phyloP scores from a whole-genome alignment of 805 yeast genomes.

The Saccharomycopsis sp. region DNA sequence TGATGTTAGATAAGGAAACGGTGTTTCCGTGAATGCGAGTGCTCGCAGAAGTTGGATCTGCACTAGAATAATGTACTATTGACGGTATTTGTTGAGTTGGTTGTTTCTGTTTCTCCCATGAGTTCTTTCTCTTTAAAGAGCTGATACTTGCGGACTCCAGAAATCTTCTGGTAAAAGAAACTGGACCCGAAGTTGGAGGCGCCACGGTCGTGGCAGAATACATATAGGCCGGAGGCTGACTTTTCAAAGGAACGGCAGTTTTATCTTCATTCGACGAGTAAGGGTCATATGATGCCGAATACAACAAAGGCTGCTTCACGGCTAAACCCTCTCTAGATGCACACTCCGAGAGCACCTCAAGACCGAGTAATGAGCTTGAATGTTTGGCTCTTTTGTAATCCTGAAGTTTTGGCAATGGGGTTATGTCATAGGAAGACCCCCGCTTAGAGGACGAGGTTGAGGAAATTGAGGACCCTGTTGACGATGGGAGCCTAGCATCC shows the following conservation, averaged over 20 bases:
- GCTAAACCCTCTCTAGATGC: not conserved
- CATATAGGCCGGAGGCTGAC: not conserved
- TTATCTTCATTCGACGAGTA: not conserved
- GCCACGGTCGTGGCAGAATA: not conserved
- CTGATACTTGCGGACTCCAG: not conserved
- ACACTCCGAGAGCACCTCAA: not conserved
- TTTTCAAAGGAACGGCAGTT: not conserved
- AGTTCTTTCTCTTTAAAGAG: not conserved
- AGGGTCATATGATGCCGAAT: not conserved
- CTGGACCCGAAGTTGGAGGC: too few relatives aligned
- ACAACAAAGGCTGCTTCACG: not conserved
- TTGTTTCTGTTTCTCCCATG: not conserved
- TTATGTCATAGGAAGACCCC: not conserved
- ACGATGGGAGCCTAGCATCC: not conserved
- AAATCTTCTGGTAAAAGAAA: too few relatives aligned
- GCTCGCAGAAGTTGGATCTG: not conserved
- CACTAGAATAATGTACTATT: not conserved
- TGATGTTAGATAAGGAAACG: not conserved
- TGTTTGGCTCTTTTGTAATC: not conserved
- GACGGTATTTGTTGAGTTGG: not conserved
- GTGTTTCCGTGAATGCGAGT: not conserved
- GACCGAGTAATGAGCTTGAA: not conserved
- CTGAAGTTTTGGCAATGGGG: not conserved
- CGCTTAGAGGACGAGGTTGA: not conserved
- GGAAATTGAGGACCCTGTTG: not conserved